Conservation (phyloP, 352 stramenopile genomes). For the Globisporangium spiculum region DNA sequence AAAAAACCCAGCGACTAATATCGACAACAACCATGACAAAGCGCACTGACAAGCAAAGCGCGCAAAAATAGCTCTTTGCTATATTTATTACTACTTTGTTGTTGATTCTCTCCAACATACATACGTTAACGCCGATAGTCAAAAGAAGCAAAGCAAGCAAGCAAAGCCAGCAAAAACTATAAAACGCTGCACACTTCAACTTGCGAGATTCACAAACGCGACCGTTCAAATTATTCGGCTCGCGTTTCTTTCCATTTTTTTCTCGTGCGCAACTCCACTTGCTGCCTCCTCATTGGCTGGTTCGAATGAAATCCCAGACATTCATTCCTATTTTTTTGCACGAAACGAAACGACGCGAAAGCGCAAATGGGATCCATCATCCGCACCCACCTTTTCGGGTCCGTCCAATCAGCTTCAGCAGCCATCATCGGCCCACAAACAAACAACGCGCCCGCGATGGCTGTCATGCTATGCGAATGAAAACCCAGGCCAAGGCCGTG, state of each 20-base stretch:
- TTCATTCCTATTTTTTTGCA: neutral
- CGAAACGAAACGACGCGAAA: neutral
- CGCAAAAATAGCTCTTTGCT: too few species aligned
- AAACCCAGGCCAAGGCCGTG: neutral
- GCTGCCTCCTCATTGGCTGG: neutral
- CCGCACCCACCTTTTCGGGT: slow-evolving; percentile 7
- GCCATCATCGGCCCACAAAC: neutral
- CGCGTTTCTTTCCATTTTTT: slow-evolving; percentile 12
- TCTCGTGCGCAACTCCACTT: neutral
- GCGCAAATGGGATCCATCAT: neutral
- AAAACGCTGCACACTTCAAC: slow-evolving; percentile 9
- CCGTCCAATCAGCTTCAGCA: neutral
- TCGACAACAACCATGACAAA: too few species aligned
- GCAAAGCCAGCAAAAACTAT: neutral
- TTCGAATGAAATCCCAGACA: neutral
- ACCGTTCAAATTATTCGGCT: neutral
- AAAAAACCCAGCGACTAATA: too few species aligned
- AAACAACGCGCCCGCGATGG: neutral
- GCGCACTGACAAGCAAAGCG: too few species aligned
- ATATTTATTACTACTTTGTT: too few species aligned
- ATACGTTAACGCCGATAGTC: too few species aligned
- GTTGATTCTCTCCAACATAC: too few species aligned
- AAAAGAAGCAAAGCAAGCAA: neutral
- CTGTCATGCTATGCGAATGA: neutral
- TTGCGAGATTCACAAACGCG: neutral